Conservation (phyloP, 2,329 filamentous ascomycete genomes). For the Trichoderma simmonsii region DNA sequence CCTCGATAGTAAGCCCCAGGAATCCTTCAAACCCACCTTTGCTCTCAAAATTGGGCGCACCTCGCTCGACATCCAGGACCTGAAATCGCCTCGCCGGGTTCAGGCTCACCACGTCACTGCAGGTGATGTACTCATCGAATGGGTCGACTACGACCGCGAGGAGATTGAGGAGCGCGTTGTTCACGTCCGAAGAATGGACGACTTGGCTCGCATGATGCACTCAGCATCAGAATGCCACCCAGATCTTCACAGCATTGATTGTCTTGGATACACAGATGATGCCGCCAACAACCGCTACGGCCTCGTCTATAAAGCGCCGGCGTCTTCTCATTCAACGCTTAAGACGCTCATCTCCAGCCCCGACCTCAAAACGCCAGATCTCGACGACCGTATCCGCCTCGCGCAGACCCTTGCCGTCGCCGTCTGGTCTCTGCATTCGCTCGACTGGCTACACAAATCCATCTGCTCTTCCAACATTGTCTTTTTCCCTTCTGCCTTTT, state of each 20-base stretch:
- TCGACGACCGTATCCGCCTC: conserved; percentile 42
- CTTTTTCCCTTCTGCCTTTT: conserved; percentile 48
- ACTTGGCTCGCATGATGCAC: conserved; percentile 47
- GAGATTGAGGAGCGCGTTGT: conserved; percentile 41
- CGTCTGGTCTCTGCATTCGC: conserved; percentile 49
- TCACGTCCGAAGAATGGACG: conserved; percentile 44
- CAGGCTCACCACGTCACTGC: conserved; percentile 34
- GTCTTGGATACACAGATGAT: conserved; percentile 47
- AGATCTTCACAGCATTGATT: conserved; percentile 47
- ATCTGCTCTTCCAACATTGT: conserved; percentile 52
- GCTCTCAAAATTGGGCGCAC: conserved; percentile 38
- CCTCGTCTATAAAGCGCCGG: conserved; percentile 41
- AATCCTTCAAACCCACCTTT: conserved; percentile 41
- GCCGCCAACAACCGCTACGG: conserved; percentile 38
- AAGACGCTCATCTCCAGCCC: conserved; percentile 38
- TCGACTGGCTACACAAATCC: conserved; percentile 57
- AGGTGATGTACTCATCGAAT: conserved; percentile 42
- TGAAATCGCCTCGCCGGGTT: conserved; percentile 24
- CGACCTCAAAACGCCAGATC: conserved; percentile 43
- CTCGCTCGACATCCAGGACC: conserved; percentile 28
- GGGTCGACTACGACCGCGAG: conserved; percentile 44
- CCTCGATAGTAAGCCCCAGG: conserved; percentile 40
- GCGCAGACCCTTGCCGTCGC: conserved; percentile 43
- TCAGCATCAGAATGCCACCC: conserved; percentile 43
- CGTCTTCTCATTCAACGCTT: conserved; percentile 37